Evolutionary conservation across 2,329 filamentous ascomycete genomes (phyloP).

Genomic region (Neurospora sp.): DNA sequence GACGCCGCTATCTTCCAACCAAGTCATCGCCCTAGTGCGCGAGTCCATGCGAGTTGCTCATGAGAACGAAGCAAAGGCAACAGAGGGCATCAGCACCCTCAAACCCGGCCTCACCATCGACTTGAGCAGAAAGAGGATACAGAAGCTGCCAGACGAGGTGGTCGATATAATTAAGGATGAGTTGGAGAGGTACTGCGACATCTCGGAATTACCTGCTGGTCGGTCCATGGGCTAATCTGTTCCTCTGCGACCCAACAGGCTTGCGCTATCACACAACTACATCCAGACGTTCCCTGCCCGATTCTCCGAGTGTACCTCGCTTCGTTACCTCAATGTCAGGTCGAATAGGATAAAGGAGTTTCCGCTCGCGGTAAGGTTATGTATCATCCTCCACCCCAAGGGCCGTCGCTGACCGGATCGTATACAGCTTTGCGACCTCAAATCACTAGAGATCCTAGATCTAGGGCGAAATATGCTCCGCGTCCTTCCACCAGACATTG

Average conservation of each 20-base stretch:
- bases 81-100: slow-evolving; percentile 50
- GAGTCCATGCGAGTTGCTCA: slow-evolving; percentile 59
- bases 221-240: slow-evolving; percentile 13
- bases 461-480: slow-evolving; percentile 80
- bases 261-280: slow-evolving; percentile 74
- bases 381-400: not conserved
- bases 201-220: not conserved
- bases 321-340: slow-evolving; percentile 72
- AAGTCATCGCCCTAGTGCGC: slow-evolving; percentile 56
- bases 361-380: slow-evolving; percentile 40
- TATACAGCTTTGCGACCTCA: slow-evolving; percentile 69
- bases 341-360: slow-evolving; percentile 64
- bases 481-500: slow-evolving; percentile 67
- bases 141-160: slow-evolving; percentile 61
- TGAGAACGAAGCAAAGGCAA: slow-evolving; percentile 54
- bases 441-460: slow-evolving; percentile 84
- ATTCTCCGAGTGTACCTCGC: slow-evolving; percentile 65
- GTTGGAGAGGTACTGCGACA: slow-evolving; percentile 50
- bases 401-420: slow-evolving; percentile 10
- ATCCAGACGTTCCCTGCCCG: slow-evolving; percentile 59
- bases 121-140: slow-evolving; percentile 65
- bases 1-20: slow-evolving; percentile 46
- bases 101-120: slow-evolving; percentile 70
- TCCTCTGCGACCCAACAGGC: slow-evolving; percentile 34
- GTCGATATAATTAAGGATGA: slow-evolving; percentile 67